Evolutionary conservation across 768 basidiomycete species (phyloP).

Genomic region (Tulasnella sp.): DNA sequence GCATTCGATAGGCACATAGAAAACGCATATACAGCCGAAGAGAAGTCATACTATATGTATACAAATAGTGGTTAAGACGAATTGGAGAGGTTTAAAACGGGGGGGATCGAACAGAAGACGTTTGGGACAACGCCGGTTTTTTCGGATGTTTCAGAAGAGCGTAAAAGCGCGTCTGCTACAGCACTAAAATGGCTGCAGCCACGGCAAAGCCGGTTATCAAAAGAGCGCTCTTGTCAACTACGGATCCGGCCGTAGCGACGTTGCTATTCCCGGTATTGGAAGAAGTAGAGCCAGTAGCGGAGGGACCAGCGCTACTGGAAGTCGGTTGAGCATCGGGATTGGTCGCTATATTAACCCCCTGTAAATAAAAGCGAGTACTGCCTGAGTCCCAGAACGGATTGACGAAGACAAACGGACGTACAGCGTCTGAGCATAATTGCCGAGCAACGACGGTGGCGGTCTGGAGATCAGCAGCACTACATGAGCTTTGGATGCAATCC

Average conservation of each 20-base stretch:
- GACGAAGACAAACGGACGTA: neutral
- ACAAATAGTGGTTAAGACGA: neutral
- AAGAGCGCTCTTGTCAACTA: neutral
- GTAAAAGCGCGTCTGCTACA: neutral
- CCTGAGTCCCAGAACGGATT: too few relatives aligned
- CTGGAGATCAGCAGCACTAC: slow-evolving; percentile 1
- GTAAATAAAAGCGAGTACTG: neutral
- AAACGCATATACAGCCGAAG: neutral
- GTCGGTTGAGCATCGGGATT: neutral
- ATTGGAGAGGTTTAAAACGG: neutral
- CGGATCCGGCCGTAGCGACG: neutral
- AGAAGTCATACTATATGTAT: neutral
- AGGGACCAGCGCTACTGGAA: neutral
- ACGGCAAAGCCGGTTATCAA: neutral
- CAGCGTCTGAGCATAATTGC: neutral
- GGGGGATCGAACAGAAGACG: too few relatives aligned
- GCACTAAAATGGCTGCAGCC: neutral
- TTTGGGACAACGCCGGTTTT: neutral
- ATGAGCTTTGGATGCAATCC: neutral
- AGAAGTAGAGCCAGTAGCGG: slow-evolving; percentile 8
- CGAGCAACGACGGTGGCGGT: neutral
- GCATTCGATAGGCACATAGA: neutral
- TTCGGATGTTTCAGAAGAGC: too few relatives aligned
- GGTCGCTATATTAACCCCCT: slow-evolving; percentile 1
- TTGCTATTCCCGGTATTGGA: neutral